Percentiles rank a stretch among this genome's conserved stretches.
Evolutionary conservation across 2,329 filamentous ascomycete species (phyloP).

Genomic region (Fusarium guadeloupense): DNA sequence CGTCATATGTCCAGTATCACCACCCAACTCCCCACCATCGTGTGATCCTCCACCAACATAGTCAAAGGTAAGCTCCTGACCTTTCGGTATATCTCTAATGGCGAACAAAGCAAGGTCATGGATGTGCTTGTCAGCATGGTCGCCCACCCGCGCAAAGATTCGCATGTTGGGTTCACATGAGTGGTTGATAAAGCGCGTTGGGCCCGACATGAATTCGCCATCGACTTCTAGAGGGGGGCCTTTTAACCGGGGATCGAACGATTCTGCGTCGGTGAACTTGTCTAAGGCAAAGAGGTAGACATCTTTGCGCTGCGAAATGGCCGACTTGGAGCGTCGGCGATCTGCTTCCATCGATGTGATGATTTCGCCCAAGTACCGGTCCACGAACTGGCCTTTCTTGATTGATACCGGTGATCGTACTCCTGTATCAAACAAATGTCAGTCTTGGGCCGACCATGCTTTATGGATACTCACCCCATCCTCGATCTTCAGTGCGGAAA

Average conservation of each 20-base stretch:
- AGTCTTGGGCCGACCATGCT: neutral
- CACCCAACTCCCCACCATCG: conserved; percentile 54
- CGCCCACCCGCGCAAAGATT: conserved; percentile 81
- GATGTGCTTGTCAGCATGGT: conserved; percentile 76
- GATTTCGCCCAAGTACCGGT: conserved; percentile 79
- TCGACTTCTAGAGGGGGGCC: conserved; percentile 69
- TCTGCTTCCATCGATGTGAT: conserved; percentile 72
- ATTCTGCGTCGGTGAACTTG: conserved; percentile 73
- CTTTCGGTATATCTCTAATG: conserved; percentile 68
- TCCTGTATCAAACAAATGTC: conserved; percentile 50
- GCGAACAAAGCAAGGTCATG: conserved; percentile 84
- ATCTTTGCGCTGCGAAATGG: conserved; percentile 70
- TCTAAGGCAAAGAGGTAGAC: conserved; percentile 84
- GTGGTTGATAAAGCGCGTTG: conserved; percentile 85
- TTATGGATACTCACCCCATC: conserved; percentile 70
- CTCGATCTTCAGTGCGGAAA: conserved; percentile 75
- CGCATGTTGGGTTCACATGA: conserved; percentile 81
- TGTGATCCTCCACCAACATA: conserved; percentile 74
- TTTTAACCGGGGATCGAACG: conserved; percentile 64
- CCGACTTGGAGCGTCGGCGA: conserved; percentile 66
- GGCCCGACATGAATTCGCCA: conserved; percentile 80
- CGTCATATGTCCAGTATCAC: conserved; percentile 62
- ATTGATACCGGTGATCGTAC: conserved; percentile 72
- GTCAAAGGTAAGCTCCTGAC: conserved; percentile 81
- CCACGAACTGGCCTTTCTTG: conserved; percentile 78